Base-by-base conservation (phyloP, 1,139 yeast genomes). In the Hyphopichia wangnamkhiaoensis region DNA sequence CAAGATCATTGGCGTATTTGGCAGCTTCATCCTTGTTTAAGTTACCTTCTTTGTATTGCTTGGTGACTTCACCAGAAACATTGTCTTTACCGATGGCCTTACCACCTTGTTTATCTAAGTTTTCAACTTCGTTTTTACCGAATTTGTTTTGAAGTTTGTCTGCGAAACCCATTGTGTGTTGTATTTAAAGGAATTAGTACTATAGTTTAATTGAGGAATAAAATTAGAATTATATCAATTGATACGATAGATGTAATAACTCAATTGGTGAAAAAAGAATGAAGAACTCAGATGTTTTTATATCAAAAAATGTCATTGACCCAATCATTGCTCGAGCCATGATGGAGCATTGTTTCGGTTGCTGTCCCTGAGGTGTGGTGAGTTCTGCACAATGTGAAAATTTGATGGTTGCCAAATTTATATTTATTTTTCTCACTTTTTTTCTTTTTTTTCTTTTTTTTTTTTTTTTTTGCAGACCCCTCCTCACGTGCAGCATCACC, bases 91-190 rank as follows among this genome's bases (percentile, higher is more conserved):
- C 63, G 12, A 55, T 36, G 34, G 48, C 49, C 38, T 50, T 48
- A 18, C 59, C 59, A 14, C 50, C 61, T 39, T 52, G 46, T 44
- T 54, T 47, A 47, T 56, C 59, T 14, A 39, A 23, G 24, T 54
- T 47, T 33, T 41, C 41, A 36, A 37, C 27, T 5, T 54, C 58
- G 48, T 58, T 53, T 47, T 52, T 52, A 32, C 59, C 55, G 37
- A 66, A 53, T 42, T 63, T 66, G 36, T 59, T 54, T 47, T 53
- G 56, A 43, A 66, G 49, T 48, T 64, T 66, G 48, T 65, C 71
- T 27, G 67, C 51, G 35, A 66, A 56, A 40, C 72, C 71, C 72
- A 66, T 66, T 15, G 44, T 57, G 24, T 15, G 12, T 33, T n/a
- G n/a, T n/a, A n/a, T n/a, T n/a, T n/a, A n/a, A n/a, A n/a, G n/a